Percentiles rank a stretch among this genome's conserved stretches.
Conservation (phyloP, 768 basidiomycete genomes). For the Myochromella boudieri region DNA sequence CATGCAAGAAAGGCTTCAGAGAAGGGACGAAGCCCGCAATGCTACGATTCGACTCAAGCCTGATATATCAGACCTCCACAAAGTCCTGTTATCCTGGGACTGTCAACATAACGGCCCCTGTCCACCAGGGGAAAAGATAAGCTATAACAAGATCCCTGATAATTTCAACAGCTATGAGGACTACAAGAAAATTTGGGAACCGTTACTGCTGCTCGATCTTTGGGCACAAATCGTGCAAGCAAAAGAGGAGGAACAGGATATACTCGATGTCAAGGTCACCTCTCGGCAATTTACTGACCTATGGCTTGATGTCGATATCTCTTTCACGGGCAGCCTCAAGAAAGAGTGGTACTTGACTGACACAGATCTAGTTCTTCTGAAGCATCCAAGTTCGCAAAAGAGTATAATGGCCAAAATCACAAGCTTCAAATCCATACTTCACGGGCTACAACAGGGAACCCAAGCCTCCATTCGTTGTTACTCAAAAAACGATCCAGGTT, state of each 20-base stretch:
- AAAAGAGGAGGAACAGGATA: slow-evolving; percentile 61
- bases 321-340: slow-evolving; percentile 54
- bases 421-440: slow-evolving; percentile 31
- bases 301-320: slow-evolving; percentile 78
- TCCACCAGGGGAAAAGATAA: slow-evolving; percentile 53
- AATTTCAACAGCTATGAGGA: slow-evolving; percentile 62
- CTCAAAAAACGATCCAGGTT: slow-evolving; percentile 51
- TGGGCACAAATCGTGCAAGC: slow-evolving; percentile 87
- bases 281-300: slow-evolving; percentile 75
- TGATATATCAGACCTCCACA: slow-evolving; percentile 78
- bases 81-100: slow-evolving; percentile 81
- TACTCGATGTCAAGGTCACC: slow-evolving; percentile 61
- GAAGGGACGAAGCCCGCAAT: slow-evolving; percentile 61
- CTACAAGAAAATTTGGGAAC: slow-evolving; percentile 78
- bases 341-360: slow-evolving; percentile 79
- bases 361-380: slow-evolving; percentile 82
- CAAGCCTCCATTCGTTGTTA: slow-evolving; percentile 63
- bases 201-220: slow-evolving; percentile 83
- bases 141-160: slow-evolving; percentile 53
- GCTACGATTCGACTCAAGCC: slow-evolving; percentile 75
- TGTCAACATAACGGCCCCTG: slow-evolving; percentile 65
- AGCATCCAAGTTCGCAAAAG: slow-evolving; percentile 51
- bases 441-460: slow-evolving; percentile 52
- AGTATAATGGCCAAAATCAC: slow-evolving; percentile 68
- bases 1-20: slow-evolving; percentile 48